Conservation (phyloP, 1,284 basidiomycete genomes). For the Papiliotrema flavescens region DNA sequence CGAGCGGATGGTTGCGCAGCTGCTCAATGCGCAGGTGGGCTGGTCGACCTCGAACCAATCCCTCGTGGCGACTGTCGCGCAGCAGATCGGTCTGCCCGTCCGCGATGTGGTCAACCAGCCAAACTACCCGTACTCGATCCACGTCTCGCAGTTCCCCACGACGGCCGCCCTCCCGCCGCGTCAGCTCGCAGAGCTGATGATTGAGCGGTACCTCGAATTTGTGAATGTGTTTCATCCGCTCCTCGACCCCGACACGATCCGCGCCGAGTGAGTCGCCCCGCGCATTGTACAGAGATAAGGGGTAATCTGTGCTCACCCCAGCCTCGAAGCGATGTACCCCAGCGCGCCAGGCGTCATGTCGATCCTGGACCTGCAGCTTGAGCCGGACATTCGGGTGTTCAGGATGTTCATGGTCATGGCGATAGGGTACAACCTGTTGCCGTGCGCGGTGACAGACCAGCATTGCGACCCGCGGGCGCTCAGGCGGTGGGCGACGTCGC, state of each 20-base stretch:
- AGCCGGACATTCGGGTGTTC: neutral
- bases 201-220: neutral
- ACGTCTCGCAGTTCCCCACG: neutral
- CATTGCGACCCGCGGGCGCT: neutral
- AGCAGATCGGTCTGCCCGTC: neutral
- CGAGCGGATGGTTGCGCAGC: neutral
- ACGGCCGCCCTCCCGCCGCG: neutral
- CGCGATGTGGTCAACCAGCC: neutral
- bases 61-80: neutral
- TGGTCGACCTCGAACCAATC: neutral
- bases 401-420: conserved; percentile 1
- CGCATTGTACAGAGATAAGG: no score
- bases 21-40: neutral
- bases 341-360: neutral
- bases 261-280: neutral
- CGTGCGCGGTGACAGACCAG: neutral
- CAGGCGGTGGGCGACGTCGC: neutral
- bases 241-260: neutral
- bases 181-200: neutral
- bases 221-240: neutral
- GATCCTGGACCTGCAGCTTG: neutral
- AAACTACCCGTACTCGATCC: neutral
- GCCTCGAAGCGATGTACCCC: neutral
- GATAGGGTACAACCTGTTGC: neutral
- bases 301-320: no score